A percentile compares a stretch with the other conserved stretches of the same genome.
Conservation (phyloP, 441 rosid species). For the Biscutella laevigata region DNA sequence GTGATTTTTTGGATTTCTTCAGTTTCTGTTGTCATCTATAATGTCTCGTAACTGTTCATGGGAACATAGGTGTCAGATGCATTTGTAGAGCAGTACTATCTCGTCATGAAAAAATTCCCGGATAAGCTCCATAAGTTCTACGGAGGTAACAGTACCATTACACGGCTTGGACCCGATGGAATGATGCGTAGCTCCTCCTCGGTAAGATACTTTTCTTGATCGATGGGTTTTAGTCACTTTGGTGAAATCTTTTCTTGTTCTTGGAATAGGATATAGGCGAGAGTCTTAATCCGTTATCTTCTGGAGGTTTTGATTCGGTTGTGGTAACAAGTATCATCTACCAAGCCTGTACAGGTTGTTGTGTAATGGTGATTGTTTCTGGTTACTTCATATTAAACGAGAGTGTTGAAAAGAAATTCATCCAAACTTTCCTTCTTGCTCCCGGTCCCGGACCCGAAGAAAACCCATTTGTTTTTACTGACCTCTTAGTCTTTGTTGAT, state of each 20-base stretch:
- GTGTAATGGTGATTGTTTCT: conserved; percentile 62
- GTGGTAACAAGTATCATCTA: conserved; percentile 54
- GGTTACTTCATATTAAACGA: conserved; percentile 55
- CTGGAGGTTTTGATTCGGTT: conserved; percentile 34
- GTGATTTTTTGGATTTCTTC: no score
- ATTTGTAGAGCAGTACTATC: conserved; percentile 64
- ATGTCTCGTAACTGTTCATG: no score
- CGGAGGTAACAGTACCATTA: conserved; percentile 60
- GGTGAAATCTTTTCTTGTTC: not conserved
- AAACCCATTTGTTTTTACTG: no score
- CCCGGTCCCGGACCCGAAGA: no score
- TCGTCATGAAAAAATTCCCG: conserved; percentile 47
- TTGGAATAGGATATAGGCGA: conserved; percentile 51
- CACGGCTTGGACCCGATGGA: conserved; percentile 49
- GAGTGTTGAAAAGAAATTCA: conserved; percentile 40
- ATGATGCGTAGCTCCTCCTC: conserved; percentile 43
- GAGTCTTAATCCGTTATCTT: conserved; percentile 55
- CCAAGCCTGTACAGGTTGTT: conserved; percentile 48
- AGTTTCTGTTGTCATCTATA: no score
- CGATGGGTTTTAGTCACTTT: no score
- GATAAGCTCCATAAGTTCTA: conserved; percentile 52
- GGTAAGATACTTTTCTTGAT: conserved; percentile 28
- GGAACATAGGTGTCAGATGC: conserved; percentile 59
- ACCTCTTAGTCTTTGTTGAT: no score
- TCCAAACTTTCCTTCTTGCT: conserved; percentile 69